Conservation (phyloP, 1,284 basidiomycete species). For the Pholiota adiposa region DNA sequence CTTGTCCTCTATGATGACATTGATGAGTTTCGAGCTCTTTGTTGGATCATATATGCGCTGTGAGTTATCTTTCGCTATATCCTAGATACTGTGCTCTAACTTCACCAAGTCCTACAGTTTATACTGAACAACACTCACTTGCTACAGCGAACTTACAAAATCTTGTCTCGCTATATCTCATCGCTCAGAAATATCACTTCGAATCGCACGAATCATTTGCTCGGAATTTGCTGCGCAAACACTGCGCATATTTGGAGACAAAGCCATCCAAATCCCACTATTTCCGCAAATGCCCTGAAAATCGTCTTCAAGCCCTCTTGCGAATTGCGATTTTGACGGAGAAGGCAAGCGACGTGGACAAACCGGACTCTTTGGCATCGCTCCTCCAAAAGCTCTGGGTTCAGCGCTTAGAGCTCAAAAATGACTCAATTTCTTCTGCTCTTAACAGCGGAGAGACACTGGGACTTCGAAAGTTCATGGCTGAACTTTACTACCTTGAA, state of each 20-base stretch:
- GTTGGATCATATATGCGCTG: slow-evolving; percentile 7
- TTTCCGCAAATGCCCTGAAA: not conserved
- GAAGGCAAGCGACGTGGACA: not conserved
- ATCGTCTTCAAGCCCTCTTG: not conserved
- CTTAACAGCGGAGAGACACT: not conserved
- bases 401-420: not conserved
- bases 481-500: not conserved
- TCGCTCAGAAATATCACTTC: not conserved
- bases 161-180: not conserved
- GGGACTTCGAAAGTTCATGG: not conserved
- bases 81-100: not conserved
- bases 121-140: not conserved
- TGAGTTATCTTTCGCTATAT: not conserved
- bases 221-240: not conserved
- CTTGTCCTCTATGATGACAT: slow-evolving; percentile 1
- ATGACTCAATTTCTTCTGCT: not conserved
- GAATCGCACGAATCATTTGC: not conserved
- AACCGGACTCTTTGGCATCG: not conserved
- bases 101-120: not conserved
- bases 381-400: not conserved
- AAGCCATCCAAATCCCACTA: not conserved
- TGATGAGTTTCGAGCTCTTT: slow-evolving; percentile 7
- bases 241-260: not conserved
- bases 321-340: not conserved
- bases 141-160: not conserved